These are phyloP conservation scores for Aspergillus sp. DNA, from an alignment of 2,329 filamentous ascomycete species.

Conservation along the genomic window DNA sequence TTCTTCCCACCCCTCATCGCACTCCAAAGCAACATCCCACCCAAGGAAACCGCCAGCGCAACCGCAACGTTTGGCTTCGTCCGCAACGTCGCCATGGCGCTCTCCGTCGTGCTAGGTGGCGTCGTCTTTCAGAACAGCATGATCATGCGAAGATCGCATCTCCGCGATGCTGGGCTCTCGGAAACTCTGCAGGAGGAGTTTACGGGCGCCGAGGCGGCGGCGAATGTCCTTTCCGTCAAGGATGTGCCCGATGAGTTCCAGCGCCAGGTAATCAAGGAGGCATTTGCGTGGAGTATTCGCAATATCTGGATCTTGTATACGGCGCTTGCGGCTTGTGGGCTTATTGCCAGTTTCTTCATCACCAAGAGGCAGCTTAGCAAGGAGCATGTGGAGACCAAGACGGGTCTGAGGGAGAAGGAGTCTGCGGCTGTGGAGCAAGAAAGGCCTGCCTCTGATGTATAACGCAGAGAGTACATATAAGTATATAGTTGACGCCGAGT, in stretches of 20 bases:
- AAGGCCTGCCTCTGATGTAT: not conserved
- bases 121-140: slow-evolving; percentile 74
- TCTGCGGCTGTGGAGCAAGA: not conserved
- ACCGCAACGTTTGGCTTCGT: slow-evolving; percentile 60
- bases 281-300: slow-evolving; percentile 54
- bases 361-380: slow-evolving; percentile 23
- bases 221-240: slow-evolving; percentile 51
- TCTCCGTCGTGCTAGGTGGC: slow-evolving; percentile 74
- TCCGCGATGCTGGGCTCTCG: slow-evolving; percentile 55
- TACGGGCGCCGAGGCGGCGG: slow-evolving; percentile 51
- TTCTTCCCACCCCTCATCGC: slow-evolving; percentile 62
- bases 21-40: slow-evolving; percentile 57
- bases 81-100: slow-evolving; percentile 69
- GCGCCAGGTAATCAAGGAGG: slow-evolving; percentile 47
- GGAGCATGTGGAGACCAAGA: slow-evolving; percentile 29
- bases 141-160: slow-evolving; percentile 34
- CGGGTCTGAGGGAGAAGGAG: slow-evolving; percentile 26
- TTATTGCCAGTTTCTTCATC: slow-evolving; percentile 40
- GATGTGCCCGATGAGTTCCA: slow-evolving; percentile 45
- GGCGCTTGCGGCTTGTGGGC: slow-evolving; percentile 27
- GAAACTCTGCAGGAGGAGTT: slow-evolving; percentile 30
- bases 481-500: not conserved
- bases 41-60: slow-evolving; percentile 55
- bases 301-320: slow-evolving; percentile 53
- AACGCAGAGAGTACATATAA: not conserved